Evolutionary conservation across 2,329 filamentous ascomycete genomes (phyloP), one percentile per base, ranked within the genome.

Genomic region (Colletotrichum incanum): DNA sequence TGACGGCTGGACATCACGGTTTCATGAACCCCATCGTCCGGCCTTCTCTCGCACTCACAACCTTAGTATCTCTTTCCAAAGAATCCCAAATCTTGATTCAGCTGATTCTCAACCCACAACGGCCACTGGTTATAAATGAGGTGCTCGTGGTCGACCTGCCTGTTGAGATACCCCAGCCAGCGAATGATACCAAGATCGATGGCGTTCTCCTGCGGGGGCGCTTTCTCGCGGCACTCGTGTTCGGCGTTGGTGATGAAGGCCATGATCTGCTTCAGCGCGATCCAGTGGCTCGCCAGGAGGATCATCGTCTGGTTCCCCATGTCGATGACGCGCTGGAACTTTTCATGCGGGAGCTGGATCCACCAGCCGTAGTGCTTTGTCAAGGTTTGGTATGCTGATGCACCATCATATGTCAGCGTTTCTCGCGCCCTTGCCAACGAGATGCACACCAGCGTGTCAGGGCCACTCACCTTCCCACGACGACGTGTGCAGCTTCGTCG

Each of bases 241-340:
- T 88, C 85, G 43, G 76, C 76, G 64, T 84, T 80, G 2, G 81
- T 86, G 69, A 88, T 86, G 26, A 82, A 81, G 2, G 81, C 79
- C 87, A 90, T 89, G 76, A 89, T 85, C 79, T 88, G 85, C 76
- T 88, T 86, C 55, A 90, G 75, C 9, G 86, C 82, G 60, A 89
- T 84, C 87, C 88, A 90, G 79, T 90, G 88, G 62, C 87, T 75
- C 43, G 85, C 85, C 52, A 90, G 80, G 39, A 90, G 78, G 50
- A 86, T 67, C 69, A 85, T 83, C 20, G 83, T 83, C 76, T 86
- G 86, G 76, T 85, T 86, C 37, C 76, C 74, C 37, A 84, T 79
- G 76, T 88, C 84, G 74, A 89, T 82, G 64, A 90, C 78, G 61
- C 81, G 80, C 73, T 86, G 84, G 77, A 90, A 90, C 59, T 84